Evolutionary conservation across 164 flowering plant species (phyloP).

Genomic region (Piper betle): DNA sequence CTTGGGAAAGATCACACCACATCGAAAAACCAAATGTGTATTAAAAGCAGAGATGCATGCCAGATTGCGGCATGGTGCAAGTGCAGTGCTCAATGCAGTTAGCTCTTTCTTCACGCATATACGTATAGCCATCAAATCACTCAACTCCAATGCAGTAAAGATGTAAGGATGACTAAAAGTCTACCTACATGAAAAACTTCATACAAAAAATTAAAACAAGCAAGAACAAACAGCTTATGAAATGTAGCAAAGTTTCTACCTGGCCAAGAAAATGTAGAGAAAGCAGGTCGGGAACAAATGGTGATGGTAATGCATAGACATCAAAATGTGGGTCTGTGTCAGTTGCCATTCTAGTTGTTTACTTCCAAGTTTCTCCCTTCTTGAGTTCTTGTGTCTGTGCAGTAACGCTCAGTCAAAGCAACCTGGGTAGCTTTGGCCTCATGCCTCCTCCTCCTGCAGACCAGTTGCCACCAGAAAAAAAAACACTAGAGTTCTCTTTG

Average conservation of each 20-base stretch:
- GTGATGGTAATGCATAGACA: conserved; percentile 5
- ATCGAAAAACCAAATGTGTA: too few species aligned
- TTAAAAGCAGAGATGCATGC: not conserved
- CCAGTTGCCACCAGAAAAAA: too few species aligned
- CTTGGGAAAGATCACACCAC: too few species aligned
- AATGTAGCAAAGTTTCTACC: too few species aligned
- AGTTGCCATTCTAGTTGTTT: not conserved
- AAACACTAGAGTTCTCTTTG: not conserved
- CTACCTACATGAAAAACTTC: not conserved
- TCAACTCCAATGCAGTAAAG: not conserved
- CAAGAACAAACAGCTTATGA: not conserved
- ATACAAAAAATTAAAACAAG: not conserved
- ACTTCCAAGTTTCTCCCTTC: conserved; percentile 7
- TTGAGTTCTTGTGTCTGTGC: not conserved
- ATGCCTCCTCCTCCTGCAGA: not conserved
- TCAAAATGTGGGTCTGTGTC: conserved; percentile 1
- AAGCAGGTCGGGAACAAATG: conserved; percentile 6
- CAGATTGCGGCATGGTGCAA: not conserved
- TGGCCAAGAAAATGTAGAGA: too few species aligned
- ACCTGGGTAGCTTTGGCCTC: not conserved
- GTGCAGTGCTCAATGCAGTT: not conserved
- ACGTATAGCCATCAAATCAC: too few species aligned
- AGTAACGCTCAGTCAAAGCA: conserved; percentile 14
- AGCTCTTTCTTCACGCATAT: too few species aligned
- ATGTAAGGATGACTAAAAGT: not conserved